Evolutionary conservation across 1,284 basidiomycete species (phyloP).

Genomic region (Puccinia polysora): DNA sequence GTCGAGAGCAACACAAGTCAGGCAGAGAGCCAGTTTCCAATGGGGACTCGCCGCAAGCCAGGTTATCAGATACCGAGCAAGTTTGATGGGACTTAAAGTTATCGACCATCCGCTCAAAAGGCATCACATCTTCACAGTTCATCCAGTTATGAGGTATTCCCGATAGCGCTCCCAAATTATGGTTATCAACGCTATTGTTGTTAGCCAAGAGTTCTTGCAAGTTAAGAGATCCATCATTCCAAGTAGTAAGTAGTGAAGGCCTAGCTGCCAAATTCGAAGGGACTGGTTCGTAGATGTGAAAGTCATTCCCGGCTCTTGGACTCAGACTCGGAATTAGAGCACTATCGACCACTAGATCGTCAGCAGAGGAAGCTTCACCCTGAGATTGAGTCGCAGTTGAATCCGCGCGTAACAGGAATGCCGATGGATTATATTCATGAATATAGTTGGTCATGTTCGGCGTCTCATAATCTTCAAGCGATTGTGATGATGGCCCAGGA

Average conservation of each 20-base stretch:
- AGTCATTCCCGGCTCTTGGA: neutral
- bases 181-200: too few relatives aligned
- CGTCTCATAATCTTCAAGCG: neutral
- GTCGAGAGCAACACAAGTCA: conserved; percentile 21
- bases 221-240: neutral
- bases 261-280: neutral
- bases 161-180: too few relatives aligned
- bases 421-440: too few relatives aligned
- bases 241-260: neutral
- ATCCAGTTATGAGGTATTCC: too few relatives aligned
- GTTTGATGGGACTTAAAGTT: neutral
- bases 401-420: too few relatives aligned
- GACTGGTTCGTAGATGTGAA: conserved; percentile 1
- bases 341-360: too few relatives aligned
- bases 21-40: conserved; percentile 13
- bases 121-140: neutral
- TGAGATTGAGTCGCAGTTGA: neutral
- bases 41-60: neutral
- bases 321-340: neutral
- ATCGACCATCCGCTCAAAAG: neutral
- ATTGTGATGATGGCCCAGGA: neutral
- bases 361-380: neutral
- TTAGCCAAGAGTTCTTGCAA: neutral
- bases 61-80: neutral
- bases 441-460: too few relatives aligned